Base-by-base conservation (phyloP, 345 rosid genomes). In the Lepidium sativum region DNA sequence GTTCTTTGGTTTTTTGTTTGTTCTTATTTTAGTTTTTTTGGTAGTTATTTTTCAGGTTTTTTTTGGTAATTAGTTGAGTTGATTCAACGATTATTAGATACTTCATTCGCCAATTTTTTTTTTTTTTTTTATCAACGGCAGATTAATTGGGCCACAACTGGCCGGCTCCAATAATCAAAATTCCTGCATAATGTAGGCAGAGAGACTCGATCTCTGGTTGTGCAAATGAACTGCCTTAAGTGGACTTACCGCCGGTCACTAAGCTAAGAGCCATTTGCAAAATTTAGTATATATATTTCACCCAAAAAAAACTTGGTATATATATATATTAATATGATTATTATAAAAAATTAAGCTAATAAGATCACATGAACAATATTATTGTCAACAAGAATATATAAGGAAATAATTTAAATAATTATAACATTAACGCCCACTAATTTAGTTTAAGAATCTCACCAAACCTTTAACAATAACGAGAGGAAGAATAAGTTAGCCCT, bases 71-170 rank as follows among this genome's bases (percentile, higher is more conserved):
- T n/a, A 69, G 53, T 31, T 38, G 14, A 53, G 53, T 33, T 32
- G 60, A 69, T 69, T 69, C 45, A 69, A 50, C 61, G 47, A 51
- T 33, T 51, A 51, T 51, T 51, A 50, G 54, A 23, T 33, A 51
- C 61, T 15, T 32, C 60, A 12, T 13, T 59, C 61, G 47, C 25
- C 54, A 60, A n/a, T n/a, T n/a, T n/a, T n/a, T n/a, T n/a, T n/a
- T n/a, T n/a, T n/a, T n/a, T n/a, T n/a, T n/a, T n/a, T n/a, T n/a
- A n/a, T n/a, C n/a, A n/a, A n/a, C n/a, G n/a, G n/a, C n/a, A n/a
- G n/a, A n/a, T n/a, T n/a, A n/a, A n/a, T n/a, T n/a, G n/a, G n/a
- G n/a, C n/a, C n/a, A n/a, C n/a, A n/a, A n/a, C n/a, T n/a, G n/a
- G n/a, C n/a, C n/a, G n/a, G n/a, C n/a, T n/a, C n/a, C n/a, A n/a